phyloP scores from a whole-genome alignment of 2,329 filamentous ascomycete species.

The Fusarium lyarnte region DNA sequence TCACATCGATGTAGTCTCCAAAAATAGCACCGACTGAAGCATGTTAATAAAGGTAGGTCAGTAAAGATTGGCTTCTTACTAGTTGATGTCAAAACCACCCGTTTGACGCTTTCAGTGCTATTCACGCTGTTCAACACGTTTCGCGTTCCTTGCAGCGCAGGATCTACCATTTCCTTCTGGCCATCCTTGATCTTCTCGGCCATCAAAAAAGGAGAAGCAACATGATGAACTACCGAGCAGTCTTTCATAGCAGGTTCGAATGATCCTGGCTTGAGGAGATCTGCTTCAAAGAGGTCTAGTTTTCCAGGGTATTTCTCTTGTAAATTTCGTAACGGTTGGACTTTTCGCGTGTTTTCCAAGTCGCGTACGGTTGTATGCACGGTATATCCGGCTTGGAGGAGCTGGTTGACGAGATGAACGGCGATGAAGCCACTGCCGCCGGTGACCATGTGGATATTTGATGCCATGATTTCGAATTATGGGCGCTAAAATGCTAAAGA shows the following conservation, averaged over 20 bases:
- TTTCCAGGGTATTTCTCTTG: neutral
- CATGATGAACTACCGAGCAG: neutral
- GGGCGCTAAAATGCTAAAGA: neutral
- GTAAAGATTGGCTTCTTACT: neutral
- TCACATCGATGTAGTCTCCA: neutral
- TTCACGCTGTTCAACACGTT: neutral
- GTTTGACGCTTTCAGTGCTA: neutral
- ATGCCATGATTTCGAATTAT: neutral
- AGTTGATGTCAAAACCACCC: neutral
- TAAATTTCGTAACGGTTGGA: neutral
- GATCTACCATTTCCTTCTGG: neutral
- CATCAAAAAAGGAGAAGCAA: neutral
- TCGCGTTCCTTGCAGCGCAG: neutral
- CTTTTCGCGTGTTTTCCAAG: neutral
- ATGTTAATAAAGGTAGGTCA: neutral
- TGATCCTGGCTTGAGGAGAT: neutral
- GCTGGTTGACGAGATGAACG: neutral
- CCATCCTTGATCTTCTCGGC: neutral
- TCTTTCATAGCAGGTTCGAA: neutral
- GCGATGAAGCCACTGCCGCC: neutral
- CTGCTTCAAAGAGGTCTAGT: neutral
- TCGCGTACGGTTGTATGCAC: neutral
- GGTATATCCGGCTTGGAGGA: neutral
- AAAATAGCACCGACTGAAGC: neutral
- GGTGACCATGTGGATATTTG: neutral